Evolutionary conservation across 108 stramenopile genomes (phyloP).

Genomic region (Ochromonas danica): DNA sequence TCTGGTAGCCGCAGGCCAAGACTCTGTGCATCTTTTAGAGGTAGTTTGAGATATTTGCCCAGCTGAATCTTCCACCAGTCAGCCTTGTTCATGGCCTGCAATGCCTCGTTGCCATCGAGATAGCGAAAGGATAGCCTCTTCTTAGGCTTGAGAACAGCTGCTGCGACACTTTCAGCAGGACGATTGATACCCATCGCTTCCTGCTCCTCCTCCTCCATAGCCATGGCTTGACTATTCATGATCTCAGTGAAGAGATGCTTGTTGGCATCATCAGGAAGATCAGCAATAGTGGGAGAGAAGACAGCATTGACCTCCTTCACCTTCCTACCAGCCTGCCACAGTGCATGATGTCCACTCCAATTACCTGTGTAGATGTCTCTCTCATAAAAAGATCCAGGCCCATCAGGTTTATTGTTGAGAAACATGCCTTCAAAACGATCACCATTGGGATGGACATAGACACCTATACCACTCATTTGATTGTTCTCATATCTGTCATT

Average conservation of each 20-base stretch:
- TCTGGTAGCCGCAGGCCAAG: neutral
- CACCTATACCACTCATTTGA: slow-evolving; percentile 20
- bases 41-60: slow-evolving; percentile 28
- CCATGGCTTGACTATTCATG: neutral
- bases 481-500: slow-evolving; percentile 31
- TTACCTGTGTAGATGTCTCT: neutral
- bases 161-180: too few relatives aligned
- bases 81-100: neutral
- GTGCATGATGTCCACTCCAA: neutral
- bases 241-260: slow-evolving; percentile 9
- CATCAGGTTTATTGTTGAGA: slow-evolving; percentile 37
- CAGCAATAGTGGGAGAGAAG: neutral
- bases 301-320: neutral
- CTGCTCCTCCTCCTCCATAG: neutral
- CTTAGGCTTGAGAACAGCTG: too few relatives aligned
- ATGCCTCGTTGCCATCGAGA: neutral
- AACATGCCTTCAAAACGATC: slow-evolving; percentile 33
- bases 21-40: neutral
- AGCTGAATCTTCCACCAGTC: slow-evolving; percentile 20
- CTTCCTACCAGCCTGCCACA: slow-evolving; percentile 18
- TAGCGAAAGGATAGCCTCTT: neutral
- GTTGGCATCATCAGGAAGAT: neutral
- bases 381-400: slow-evolving; percentile 31
- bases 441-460: slow-evolving; percentile 29
- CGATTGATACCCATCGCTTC: neutral